A percentile compares a stretch with the other conserved stretches of the same genome.
These are phyloP conservation scores for Fusarium ramigenum DNA, from an alignment of 2,329 filamentous ascomycete species.

Conservation along the genomic window DNA sequence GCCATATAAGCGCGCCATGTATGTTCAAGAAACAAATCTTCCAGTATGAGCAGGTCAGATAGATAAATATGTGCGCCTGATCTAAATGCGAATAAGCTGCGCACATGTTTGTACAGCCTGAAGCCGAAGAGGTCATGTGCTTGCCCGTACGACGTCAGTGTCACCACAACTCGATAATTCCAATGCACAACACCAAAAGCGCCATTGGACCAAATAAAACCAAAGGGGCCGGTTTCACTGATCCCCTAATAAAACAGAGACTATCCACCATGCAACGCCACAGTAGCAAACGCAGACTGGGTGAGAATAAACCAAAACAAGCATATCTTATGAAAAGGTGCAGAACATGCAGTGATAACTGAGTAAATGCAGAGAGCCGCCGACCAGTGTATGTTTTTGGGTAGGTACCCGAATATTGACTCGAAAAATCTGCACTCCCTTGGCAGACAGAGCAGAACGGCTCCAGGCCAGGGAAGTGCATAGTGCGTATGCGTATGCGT, in stretches of 20 bases:
- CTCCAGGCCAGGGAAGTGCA: neutral
- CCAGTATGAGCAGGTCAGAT: constrained; percentile 9
- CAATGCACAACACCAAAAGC: constrained; percentile 10
- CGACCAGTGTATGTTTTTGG: constrained; percentile 20
- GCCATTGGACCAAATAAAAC: neutral
- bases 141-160: constrained; percentile 21
- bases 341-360: constrained; percentile 2
- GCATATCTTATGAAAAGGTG: neutral
- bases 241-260: neutral
- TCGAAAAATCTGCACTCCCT: neutral
- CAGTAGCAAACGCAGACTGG: constrained; percentile 6
- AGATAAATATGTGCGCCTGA: constrained; percentile 18
- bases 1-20: constrained; percentile 21
- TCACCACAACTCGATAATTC: constrained; percentile 3
- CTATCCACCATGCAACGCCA: constrained; percentile 8
- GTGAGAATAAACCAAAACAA: neutral
- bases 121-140: constrained; percentile 14
- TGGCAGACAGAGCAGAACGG: neutral
- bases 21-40: constrained; percentile 30
- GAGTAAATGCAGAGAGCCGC: constrained; percentile 29
- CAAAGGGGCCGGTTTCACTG: neutral
- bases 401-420: constrained; percentile 1
- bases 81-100: constrained; percentile 25
- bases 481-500: neutral
- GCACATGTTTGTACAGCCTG: constrained; percentile 15